Conservation (phyloP, 805 yeast genomes). For the Saccharomycopsis sp. region DNA sequence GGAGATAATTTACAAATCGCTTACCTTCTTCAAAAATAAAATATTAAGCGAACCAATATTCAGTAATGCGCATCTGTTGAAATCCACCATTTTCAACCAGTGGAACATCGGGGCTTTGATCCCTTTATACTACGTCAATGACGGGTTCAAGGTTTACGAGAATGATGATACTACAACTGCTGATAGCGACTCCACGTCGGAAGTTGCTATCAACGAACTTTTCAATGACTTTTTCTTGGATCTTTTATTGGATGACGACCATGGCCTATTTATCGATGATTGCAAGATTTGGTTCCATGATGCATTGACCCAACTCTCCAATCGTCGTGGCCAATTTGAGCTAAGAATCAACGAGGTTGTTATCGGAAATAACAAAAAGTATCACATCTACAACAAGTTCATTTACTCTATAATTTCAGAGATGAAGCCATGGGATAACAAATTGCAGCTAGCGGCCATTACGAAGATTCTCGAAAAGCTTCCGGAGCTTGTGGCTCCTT, state of each 20-base stretch:
- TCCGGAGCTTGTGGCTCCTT: conserved; percentile 73
- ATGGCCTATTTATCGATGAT: conserved; percentile 40
- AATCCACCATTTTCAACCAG: conserved; percentile 73
- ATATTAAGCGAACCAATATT: conserved; percentile 55
- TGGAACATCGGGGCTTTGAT: conserved; percentile 56
- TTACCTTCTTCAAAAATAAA: conserved; percentile 41
- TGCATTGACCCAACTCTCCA: conserved; percentile 8
- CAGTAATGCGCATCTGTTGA: conserved; percentile 48
- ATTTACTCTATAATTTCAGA: conserved; percentile 54
- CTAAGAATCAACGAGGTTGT: conserved; percentile 1
- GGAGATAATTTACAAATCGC: conserved; percentile 33
- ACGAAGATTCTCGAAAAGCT: conserved; percentile 42
- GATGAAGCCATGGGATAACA: conserved; percentile 79
- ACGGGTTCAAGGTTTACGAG: conserved; percentile 22
- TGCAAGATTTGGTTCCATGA: conserved; percentile 46
- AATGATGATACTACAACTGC: background rate
- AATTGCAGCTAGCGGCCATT: conserved; percentile 49
- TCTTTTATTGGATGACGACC: conserved; percentile 42
- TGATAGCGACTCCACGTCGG: background rate
- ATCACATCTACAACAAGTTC: conserved; percentile 61
- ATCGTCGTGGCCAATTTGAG: background rate
- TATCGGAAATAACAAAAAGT: conserved; percentile 42
- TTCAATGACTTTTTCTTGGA: conserved; percentile 42
- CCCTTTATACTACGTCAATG: conserved; percentile 39
- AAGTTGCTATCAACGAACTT: conserved; percentile 27